Base-by-base conservation (phyloP, 1,139 yeast species). In the Geotrichum cucujoidarum region DNA sequence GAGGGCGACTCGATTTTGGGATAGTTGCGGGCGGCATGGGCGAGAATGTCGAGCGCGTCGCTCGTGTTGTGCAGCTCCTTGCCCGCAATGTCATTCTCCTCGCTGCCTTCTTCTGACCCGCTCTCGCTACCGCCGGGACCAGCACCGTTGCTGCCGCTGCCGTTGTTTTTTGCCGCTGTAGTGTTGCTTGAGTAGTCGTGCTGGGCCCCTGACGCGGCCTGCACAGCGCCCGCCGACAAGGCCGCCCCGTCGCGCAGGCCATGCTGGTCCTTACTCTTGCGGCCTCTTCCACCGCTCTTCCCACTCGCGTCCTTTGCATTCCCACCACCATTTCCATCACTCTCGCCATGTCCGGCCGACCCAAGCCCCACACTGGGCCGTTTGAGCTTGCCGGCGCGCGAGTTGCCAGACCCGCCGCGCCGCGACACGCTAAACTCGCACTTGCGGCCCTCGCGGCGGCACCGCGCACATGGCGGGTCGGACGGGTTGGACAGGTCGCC, bases 401-500 rank as follows among this genome's bases (percentile, higher is more conserved):
- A 73, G 54, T 76, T 75, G 18, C 68, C 66, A 24, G 72, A 66
- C 1, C 81, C 83, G 2, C 87, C 84, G 47, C 87, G 65, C 52
- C 73, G 71, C 33, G 80, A 71, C 47, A 80, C 84, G 3, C 83
- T 83, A 66, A 89, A 84, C 21, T 82, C 80, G 67, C 97, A 89
- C 57, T 83, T 88, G 58, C 77, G 78, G 18, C 94, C 72, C 60
- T 89, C 95, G 45, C 96, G 72, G 53, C 77, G 74, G 60, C 97
- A 89, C 47, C 97, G 69, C 2, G 80, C 83, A 72, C 97, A 90
- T 17, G 94, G 94, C 5, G 95, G 95, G 7, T 79, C 81, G 46
- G 75, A 73, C 0, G 95, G 95, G 50, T 74, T 74, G 50, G 81
- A 83, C 11, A 81, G 78, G 3, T 82, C 79, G 1, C 95, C 95